Conservation (phyloP, 2,329 filamentous ascomycete genomes). For the Teratosphaeria pseudoeucalypti region DNA sequence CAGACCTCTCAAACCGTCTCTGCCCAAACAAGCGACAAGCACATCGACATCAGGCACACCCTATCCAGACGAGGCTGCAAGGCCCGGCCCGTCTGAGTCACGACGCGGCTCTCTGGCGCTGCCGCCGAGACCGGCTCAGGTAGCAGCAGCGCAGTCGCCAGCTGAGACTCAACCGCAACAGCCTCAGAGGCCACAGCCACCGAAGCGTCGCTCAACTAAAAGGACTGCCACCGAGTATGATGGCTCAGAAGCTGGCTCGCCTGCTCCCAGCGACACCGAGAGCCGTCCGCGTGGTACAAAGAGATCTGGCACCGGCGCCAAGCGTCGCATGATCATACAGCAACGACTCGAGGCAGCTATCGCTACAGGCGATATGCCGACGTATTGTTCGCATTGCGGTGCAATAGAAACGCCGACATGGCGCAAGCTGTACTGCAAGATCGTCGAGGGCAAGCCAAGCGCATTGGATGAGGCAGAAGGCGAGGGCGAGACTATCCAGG, state of each 20-base stretch:
- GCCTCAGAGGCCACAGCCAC: constrained; percentile 7
- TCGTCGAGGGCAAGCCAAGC: constrained; percentile 57
- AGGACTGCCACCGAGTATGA: constrained; percentile 13
- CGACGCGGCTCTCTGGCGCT: constrained; percentile 26
- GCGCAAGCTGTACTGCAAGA: constrained; percentile 83
- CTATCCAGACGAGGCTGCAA: not conserved
- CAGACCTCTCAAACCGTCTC: not conserved
- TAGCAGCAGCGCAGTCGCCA: constrained; percentile 3
- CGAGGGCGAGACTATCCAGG: constrained; percentile 62
- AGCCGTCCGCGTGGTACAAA: constrained; percentile 12
- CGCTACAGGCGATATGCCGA: constrained; percentile 70
- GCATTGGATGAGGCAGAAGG: constrained; percentile 63
- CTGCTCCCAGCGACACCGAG: constrained; percentile 26
- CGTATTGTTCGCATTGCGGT: constrained; percentile 85
- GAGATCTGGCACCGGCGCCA: constrained; percentile 41
- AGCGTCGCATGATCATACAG: constrained; percentile 54
- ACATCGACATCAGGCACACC: not conserved
- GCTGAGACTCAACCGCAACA: not conserved
- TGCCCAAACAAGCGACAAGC: not conserved
- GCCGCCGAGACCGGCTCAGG: constrained; percentile 18
- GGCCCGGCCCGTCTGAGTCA: constrained; percentile 3
- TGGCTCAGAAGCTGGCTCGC: constrained; percentile 26
- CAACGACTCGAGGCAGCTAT: constrained; percentile 50
- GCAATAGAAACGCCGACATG: constrained; percentile 94
- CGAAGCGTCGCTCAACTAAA: constrained; percentile 14